These are phyloP conservation scores for Acanthamoeba sp. DNA, from an alignment of 208 protist genomes.

Conservation along the genomic window DNA sequence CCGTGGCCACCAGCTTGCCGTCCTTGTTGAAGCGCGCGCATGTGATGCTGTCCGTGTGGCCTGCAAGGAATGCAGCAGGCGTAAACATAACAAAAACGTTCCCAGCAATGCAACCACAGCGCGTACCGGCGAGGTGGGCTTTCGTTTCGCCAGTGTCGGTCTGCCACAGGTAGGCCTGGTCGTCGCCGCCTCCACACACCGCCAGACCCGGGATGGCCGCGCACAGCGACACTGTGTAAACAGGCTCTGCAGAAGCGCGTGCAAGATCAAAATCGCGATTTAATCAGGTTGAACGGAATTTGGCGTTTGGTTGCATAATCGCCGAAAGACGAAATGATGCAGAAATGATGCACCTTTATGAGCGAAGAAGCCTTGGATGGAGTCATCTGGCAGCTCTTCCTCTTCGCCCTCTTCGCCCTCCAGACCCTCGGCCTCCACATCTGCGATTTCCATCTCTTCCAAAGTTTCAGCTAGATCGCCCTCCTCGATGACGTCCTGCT, in stretches of 20 bases:
- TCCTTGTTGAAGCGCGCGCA: constrained; percentile 87
- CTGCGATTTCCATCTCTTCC: constrained; percentile 51
- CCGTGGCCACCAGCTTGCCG: constrained; percentile 88
- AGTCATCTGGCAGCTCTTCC: constrained; percentile 80
- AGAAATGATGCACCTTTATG: constrained; percentile 18
- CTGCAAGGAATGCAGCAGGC: background rate
- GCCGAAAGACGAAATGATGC: too few relatives aligned
- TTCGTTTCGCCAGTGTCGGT: constrained; percentile 13
- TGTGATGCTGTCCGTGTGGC: constrained; percentile 87
- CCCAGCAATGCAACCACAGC: background rate
- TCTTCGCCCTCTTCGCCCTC: constrained; percentile 7
- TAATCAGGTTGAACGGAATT: too few relatives aligned
- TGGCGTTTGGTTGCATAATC: background rate
- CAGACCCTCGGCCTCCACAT: background rate
- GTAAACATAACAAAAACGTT: background rate
- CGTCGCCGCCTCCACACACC: constrained; percentile 87
- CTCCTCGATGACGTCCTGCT: constrained; percentile 11
- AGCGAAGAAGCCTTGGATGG: constrained; percentile 77
- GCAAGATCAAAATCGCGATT: too few relatives aligned
- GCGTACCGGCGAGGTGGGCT: background rate
- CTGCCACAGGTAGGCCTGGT: constrained; percentile 86
- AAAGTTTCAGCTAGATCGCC: background rate
- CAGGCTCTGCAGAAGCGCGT: constrained; percentile 81
- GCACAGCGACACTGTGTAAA: constrained; percentile 82
- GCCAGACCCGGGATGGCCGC: constrained; percentile 29